These are phyloP conservation scores for Diaporthe eres DNA, from an alignment of 2,329 filamentous ascomycete species.

Conservation along the genomic window DNA sequence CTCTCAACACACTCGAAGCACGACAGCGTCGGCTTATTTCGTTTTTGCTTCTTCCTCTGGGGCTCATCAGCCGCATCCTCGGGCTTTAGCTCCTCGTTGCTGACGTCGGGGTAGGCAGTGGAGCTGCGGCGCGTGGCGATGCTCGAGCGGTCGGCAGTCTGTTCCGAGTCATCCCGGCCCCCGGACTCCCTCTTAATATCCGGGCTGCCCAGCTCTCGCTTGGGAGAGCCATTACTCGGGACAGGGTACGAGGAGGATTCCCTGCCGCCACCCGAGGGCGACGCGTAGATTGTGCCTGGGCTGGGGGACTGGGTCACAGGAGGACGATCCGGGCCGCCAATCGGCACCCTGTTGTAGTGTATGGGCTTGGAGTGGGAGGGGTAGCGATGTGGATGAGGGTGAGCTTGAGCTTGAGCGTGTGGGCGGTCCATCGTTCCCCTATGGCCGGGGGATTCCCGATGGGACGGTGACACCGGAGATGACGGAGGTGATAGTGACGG, in stretches of 20 bases:
- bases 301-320: constrained; percentile 41
- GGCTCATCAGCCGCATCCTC: constrained; percentile 52
- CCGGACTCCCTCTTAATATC: constrained; percentile 32
- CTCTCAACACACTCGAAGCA: constrained; percentile 86
- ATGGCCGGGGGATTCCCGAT: constrained; percentile 33
- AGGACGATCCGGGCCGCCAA: constrained; percentile 40
- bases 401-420: constrained; percentile 4
- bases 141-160: constrained; percentile 31
- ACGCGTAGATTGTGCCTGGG: constrained; percentile 38
- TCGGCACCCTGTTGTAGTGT: constrained; percentile 40
- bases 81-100: constrained; percentile 42
- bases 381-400: constrained; percentile 16
- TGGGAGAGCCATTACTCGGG: constrained; percentile 25
- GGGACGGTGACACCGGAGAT: constrained; percentile 2
- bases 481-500: not conserved
- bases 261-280: constrained; percentile 28
- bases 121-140: constrained; percentile 33
- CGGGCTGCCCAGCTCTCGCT: constrained; percentile 35
- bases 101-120: constrained; percentile 27
- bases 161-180: constrained; percentile 22
- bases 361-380: constrained; percentile 33
- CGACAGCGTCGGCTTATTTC: constrained; percentile 86
- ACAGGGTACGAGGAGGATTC: constrained; percentile 16
- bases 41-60: constrained; percentile 81
- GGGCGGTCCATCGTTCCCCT: constrained; percentile 16